Base-by-base conservation (phyloP, 2,329 filamentous ascomycete species). In the Cordyceps pruinosa region DNA sequence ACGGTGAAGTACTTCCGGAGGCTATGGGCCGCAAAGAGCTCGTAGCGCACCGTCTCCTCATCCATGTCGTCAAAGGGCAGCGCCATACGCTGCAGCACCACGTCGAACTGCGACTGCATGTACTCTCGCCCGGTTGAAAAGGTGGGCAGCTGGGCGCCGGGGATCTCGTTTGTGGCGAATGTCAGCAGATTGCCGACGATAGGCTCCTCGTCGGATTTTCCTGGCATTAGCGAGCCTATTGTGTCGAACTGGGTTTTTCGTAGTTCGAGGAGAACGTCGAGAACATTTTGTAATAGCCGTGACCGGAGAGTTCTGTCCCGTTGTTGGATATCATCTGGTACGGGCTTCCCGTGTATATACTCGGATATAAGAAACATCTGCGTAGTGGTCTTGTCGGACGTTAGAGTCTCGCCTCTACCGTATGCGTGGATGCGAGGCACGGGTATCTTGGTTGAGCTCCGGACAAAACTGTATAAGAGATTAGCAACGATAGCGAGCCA, bases 191-290 rank as follows among this genome's bases (percentile, higher is more conserved):
- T 42, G 26, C 57, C 59, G n/a, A 53, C 37, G 5, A 53, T 21
- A 8, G 17, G 35, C 10, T 53, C 50, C 26, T 23, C 50, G 23
- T 15, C 17, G 3, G 59, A 39, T 9, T n/a, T n/a, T n/a, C n/a
- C n/a, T n/a, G n/a, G 62, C 61, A 65, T 61, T 15, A 69, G 46
- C 17, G 64, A 68, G 34, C 67, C 66, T 19, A 62, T 61, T 1
- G 13, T 37, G 12, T 60, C 50, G 46, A 69, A 68, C 47, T 62
- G 59, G 3, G 64, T 61, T 19, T 50, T 49, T 17, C 62, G 56
- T 19, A 68, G 61, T 53, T 68, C 44, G 4, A 61, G 57, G n/a
- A 68, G 55, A 28, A 67, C 60, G 51, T 65, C 64, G 17, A 67
- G 60, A 12, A 67, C 53, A 39, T 65, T 54, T 39, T 46, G 63